A percentile compares a stretch with the other conserved stretches of the same genome.
phyloP scores from a whole-genome alignment of 2,329 filamentous ascomycete genomes.

The Alternaria brassicicola region DNA sequence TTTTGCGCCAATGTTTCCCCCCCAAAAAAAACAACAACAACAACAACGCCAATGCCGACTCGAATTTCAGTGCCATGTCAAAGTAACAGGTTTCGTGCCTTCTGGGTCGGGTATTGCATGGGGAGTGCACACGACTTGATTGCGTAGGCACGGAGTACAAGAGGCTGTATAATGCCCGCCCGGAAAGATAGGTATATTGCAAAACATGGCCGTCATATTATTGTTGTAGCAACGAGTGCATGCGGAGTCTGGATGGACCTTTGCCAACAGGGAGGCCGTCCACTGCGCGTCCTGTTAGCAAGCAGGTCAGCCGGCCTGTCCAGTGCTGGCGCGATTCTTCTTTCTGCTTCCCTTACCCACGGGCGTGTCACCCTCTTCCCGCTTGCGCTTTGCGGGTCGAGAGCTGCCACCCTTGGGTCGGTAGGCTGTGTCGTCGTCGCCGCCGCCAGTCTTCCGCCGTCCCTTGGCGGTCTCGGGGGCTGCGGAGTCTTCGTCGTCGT shows the following conservation, averaged over 20 bases:
- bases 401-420: constrained; percentile 56
- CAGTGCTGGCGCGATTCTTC: constrained; percentile 42
- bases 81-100: too few relatives aligned
- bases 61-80: not conserved
- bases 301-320: constrained; percentile 9
- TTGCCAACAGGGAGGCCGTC: not conserved
- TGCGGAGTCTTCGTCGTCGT: constrained; percentile 51
- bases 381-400: constrained; percentile 52
- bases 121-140: too few relatives aligned
- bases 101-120: too few relatives aligned
- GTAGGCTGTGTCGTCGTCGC: constrained; percentile 54
- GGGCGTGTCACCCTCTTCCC: constrained; percentile 46
- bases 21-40: not conserved
- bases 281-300: not conserved
- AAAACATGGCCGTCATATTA: too few relatives aligned
- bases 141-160: too few relatives aligned
- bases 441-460: constrained; percentile 39
- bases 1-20: not conserved
- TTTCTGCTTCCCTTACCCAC: constrained; percentile 37
- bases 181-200: too few relatives aligned
- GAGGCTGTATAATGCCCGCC: too few relatives aligned
- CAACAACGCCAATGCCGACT: not conserved
- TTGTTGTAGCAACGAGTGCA: too few relatives aligned
- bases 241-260: too few relatives aligned
- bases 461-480: constrained; percentile 39